Evolutionary conservation across 257 asterid species (phyloP), one percentile per base, ranked within the genome.

Genomic region (Anisodus acutangulus): DNA sequence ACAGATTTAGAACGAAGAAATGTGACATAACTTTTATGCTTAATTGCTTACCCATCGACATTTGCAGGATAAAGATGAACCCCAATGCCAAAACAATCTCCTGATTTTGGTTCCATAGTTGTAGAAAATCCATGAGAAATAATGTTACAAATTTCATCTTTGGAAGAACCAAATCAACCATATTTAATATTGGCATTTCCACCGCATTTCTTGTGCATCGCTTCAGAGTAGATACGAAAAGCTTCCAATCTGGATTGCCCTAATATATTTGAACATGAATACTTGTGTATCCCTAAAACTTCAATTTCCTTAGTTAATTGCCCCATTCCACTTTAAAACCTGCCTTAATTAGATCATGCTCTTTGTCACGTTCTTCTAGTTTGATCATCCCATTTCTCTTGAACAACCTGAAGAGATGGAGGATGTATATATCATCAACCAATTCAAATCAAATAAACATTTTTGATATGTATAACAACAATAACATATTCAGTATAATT

Each of bases 141-240:
- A 43, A 92, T 83, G 3, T 79, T 85, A n/a, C 58, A 37, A 47
- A 89, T 76, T 69, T 91, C 94, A 8, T 69, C 84, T 82, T 82
- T 67, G 0, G 88, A 63, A 26, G 90, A 89, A 69, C 91, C 94
- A 87, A 88, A 90, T 93, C 94, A 92, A 1, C 84, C 93, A 54
- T 80, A 82, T 87, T 79, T 87, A 0, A 87, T 22, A 68, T 90
- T 90, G 4, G 91, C 92, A 55, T 90, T 84, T 76, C 94, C 93
- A 78, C 89, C 88, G 67, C 92, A 86, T 78, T 67, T 88, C 39
- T 60, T 83, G 3, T 85, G 88, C 91, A 87, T 89, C 6, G 90
- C 93, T 43, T 47, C 35, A 2, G 86, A 78, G 86, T 86, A 86
- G 17, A 85, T 41, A 4, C 86, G 72, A 69, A 91, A 91, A 1